Percentiles rank a stretch among this genome's conserved stretches.
phyloP scores from a whole-genome alignment of 163 green algal genomes.

The Smithsoniella earleae region DNA sequence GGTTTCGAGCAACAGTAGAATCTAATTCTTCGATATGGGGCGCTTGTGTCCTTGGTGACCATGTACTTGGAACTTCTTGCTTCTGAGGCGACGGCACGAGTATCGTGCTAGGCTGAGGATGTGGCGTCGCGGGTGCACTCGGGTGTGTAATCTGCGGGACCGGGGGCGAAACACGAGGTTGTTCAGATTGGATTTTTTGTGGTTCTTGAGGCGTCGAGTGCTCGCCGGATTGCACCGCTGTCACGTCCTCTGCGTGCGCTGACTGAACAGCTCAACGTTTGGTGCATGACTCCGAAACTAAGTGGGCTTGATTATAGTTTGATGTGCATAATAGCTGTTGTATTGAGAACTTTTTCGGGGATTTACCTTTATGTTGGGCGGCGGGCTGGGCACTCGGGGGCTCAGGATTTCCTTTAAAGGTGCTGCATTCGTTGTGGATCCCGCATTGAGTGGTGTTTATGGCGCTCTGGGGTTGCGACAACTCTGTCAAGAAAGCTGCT shows the following conservation, averaged over 20 bases:
- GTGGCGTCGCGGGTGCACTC: not conserved
- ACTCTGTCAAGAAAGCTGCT: not conserved
- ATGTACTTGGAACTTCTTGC: not conserved
- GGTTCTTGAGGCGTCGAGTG: not conserved
- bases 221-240: not conserved
- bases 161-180: no score
- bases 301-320: not conserved
- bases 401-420: not conserved
- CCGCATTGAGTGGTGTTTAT: not conserved
- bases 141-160: not conserved
- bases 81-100: not conserved
- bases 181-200: not conserved
- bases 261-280: not conserved
- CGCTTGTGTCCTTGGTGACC: not conserved
- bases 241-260: not conserved
- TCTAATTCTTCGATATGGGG: not conserved
- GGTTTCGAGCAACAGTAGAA: not conserved
- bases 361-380: not conserved
- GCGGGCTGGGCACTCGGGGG: no score
- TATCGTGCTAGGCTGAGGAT: not conserved
- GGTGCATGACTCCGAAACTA: not conserved
- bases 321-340: not conserved
- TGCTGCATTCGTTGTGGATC: not conserved
- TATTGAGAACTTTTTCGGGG: not conserved
- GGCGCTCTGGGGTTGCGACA: not conserved